A percentile compares a stretch with the other conserved stretches of the same genome.
Evolutionary conservation across 495 filamentous ascomycete genomes (phyloP).

Genomic region (Trichoderma reesei): DNA sequence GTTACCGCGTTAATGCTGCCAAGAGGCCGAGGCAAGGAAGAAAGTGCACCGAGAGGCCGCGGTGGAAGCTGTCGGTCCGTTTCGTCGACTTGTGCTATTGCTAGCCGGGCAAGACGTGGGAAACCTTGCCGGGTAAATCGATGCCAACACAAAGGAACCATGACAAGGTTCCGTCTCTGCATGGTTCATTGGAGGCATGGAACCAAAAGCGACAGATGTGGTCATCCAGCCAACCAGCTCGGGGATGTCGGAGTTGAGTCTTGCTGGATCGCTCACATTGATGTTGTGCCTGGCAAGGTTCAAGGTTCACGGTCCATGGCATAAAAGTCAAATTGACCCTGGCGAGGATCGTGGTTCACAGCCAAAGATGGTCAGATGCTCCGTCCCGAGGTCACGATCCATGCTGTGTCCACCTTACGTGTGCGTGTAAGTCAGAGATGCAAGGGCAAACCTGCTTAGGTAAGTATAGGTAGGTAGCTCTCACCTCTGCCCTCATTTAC

Average conservation of each 20-base stretch:
- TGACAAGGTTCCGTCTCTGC: background rate
- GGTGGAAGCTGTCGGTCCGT: background rate
- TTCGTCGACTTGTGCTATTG: background rate
- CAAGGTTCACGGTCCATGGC: background rate
- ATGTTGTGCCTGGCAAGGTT: background rate
- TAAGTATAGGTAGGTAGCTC: too few relatives aligned
- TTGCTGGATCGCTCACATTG: background rate
- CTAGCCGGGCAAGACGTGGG: background rate
- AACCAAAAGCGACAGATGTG: background rate
- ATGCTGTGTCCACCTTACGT: background rate
- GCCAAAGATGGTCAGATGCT: background rate
- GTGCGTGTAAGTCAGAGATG: background rate
- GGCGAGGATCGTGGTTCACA: background rate
- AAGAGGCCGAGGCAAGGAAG: background rate
- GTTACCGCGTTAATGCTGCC: background rate
- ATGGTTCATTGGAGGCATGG: background rate
- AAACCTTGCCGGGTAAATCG: background rate
- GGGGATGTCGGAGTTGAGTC: background rate
- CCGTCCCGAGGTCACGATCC: background rate
- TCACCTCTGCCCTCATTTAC: background rate
- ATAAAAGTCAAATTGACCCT: background rate
- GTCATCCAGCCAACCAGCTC: background rate
- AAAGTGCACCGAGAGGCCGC: background rate
- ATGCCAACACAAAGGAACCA: background rate
- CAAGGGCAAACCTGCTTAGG: background rate